Conservation (phyloP, 1,284 basidiomycete genomes). For the Irpex rosettiformis region DNA sequence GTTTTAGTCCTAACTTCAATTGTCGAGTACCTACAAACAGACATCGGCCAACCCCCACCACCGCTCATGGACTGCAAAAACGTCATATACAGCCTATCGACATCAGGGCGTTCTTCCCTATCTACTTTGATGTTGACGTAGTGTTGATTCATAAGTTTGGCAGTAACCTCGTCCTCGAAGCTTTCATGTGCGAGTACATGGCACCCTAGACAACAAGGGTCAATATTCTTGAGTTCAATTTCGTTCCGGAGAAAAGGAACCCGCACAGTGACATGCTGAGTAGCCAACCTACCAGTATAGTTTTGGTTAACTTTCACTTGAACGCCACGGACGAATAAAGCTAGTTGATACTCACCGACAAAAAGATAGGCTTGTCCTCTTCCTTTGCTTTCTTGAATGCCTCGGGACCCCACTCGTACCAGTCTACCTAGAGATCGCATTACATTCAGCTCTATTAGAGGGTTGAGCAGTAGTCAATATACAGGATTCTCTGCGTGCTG, state of each 20-base stretch:
- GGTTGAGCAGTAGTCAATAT: no score
- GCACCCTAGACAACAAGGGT: slow-evolving; percentile 21
- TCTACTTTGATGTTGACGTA: slow-evolving; percentile 45
- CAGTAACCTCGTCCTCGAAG: slow-evolving; percentile 38
- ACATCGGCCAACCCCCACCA: slow-evolving; percentile 44
- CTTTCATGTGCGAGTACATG: slow-evolving; percentile 36
- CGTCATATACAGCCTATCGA: slow-evolving; percentile 43
- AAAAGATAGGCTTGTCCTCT: slow-evolving; percentile 40
- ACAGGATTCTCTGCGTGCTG: slow-evolving; percentile 43
- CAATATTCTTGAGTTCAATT: slow-evolving; percentile 15
- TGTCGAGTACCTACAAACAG: slow-evolving; percentile 32
- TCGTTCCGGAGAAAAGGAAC: slow-evolving; percentile 25
- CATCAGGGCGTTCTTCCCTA: slow-evolving; percentile 43
- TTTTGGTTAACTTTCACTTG: neutral
- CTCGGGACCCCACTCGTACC: slow-evolving; percentile 41
- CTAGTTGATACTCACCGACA: slow-evolving; percentile 26
- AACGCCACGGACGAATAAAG: neutral
- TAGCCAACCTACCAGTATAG: slow-evolving; percentile 36
- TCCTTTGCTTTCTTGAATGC: slow-evolving; percentile 36
- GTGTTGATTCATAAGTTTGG: slow-evolving; percentile 40
- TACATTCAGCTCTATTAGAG: neutral
- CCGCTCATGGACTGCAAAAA: slow-evolving; percentile 41
- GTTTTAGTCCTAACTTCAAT: neutral
- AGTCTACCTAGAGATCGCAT: slow-evolving; percentile 27
- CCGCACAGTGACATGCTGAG: slow-evolving; percentile 32